A percentile compares a stretch with the other conserved stretches of the same genome.
These are phyloP conservation scores for Aphanoascus verrucosus DNA, from an alignment of 2,329 filamentous ascomycete species.

Conservation along the genomic window DNA sequence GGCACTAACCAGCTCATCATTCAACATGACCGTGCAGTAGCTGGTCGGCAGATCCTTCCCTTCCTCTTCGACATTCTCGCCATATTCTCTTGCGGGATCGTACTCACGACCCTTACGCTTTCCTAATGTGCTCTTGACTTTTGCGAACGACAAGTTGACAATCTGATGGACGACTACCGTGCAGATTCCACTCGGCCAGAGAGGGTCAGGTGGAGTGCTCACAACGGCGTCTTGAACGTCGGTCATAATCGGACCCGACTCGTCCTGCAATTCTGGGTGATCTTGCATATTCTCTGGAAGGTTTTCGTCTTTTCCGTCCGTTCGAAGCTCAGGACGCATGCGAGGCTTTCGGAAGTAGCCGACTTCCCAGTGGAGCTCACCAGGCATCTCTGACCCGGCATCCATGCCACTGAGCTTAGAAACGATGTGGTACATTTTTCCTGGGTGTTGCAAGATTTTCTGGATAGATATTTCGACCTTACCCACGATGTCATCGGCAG, in stretches of 20 bases:
- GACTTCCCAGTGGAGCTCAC: conserved; percentile 90
- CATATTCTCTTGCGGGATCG: conserved; percentile 73
- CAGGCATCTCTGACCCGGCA: conserved; percentile 78
- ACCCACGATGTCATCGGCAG: conserved; percentile 87
- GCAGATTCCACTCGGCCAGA: conserved; percentile 86
- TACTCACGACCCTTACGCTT: conserved; percentile 77
- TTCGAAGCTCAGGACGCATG: conserved; percentile 72
- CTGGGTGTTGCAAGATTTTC: conserved; percentile 87
- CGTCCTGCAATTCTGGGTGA: conserved; percentile 68
- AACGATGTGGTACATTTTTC: conserved; percentile 81
- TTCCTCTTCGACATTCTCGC: conserved; percentile 77
- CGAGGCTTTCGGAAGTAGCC: conserved; percentile 89
- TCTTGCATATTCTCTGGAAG: conserved; percentile 64
- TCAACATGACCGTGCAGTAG: conserved; percentile 85
- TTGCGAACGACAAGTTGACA: conserved; percentile 83
- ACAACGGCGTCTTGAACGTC: conserved; percentile 72
- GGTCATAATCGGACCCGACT: conserved; percentile 67
- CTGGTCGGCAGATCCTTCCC: conserved; percentile 70
- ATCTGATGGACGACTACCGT: conserved; percentile 87
- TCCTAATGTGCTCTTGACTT: conserved; percentile 67
- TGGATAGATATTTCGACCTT: conserved; percentile 91
- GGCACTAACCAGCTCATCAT: conserved; percentile 56
- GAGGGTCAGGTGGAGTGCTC: conserved; percentile 85
- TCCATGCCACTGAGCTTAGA: conserved; percentile 76
- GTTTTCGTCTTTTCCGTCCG: conserved; percentile 71